Base-by-base conservation (phyloP, 805 yeast species). In the Candida orba region DNA sequence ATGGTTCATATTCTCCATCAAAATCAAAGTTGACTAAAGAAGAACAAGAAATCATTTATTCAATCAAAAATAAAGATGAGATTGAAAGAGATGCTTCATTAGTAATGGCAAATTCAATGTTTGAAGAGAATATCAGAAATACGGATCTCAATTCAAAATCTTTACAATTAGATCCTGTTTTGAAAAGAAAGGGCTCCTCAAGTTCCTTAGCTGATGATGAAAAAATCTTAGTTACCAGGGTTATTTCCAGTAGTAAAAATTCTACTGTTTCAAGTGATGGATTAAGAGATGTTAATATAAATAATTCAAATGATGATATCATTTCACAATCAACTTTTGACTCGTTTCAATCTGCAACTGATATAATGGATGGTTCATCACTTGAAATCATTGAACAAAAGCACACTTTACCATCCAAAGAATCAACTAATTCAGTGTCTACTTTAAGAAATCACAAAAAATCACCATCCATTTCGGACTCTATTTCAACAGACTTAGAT, bases 81-180 rank as follows among this genome's bases (percentile, higher is more conserved):
- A 29, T 54, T 1, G 57, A 54, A 2, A 50, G 55, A 22, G 69
- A 65, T 20, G 47, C 54, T 29, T 45, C 42, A 7, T 46, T 62
- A 35, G 54, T 55, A 30, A 63, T 58, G 33, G 58, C 66, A 13
- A 53, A 65, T 22, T 62, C 56, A 10, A 34, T 64, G 42, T 65
- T 63, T 50, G 68, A 63, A 32, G 45, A 57, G 3, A 61, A 66
- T 45, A 40, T 64, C 8, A 55, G 66, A 41, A 66, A 67, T 39
- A 60, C 58, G 12, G 59, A 56, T 35, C 41, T 42, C 20, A 44
- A 47, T 6, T 36, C 53, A 0, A 50, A 45, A 6, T 44, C 44
- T 4, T 51, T 64, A 24, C 54, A 52, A 17, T 46, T 62, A 22
- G 52, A 50, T 32, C 59, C 62, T 4, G 43, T 24, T 2, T 24